Evolutionary conservation across 176 grass and related monocot genomes (phyloP).

Genomic region (Aegilops sharonensis): DNA sequence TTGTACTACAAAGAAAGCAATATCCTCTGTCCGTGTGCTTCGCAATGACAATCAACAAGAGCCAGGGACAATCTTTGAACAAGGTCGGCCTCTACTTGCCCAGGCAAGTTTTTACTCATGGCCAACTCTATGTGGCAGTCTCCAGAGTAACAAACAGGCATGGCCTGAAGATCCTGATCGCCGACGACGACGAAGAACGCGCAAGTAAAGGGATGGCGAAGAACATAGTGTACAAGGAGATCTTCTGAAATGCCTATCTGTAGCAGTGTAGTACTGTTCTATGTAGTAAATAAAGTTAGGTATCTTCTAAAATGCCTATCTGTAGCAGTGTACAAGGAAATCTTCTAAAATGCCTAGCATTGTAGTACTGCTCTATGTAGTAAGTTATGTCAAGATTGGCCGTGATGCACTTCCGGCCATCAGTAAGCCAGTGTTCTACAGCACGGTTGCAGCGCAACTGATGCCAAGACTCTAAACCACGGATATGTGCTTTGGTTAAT

Average conservation of each 20-base stretch:
- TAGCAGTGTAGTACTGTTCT: not conserved
- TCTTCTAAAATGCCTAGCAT: not conserved
- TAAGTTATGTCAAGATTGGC: not conserved
- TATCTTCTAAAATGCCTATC: not conserved
- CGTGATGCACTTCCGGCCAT: not conserved
- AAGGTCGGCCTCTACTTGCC: conserved; percentile 23
- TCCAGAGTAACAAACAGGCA: conserved; percentile 16
- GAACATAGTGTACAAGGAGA: conserved; percentile 20
- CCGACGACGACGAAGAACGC: not conserved
- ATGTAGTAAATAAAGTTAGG: no score
- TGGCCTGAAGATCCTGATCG: conserved; percentile 6
- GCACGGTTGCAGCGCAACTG: not conserved
- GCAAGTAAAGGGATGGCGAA: conserved; percentile 2
- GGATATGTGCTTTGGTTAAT: not conserved
- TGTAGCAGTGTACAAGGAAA: not conserved
- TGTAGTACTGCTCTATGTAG: not conserved
- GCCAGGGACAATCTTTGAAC: conserved; percentile 12
- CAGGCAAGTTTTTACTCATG: conserved; percentile 1
- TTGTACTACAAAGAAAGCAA: not conserved
- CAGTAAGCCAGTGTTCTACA: not conserved
- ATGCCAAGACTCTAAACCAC: not conserved
- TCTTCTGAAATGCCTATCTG: not conserved
- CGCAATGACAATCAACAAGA: conserved; percentile 18
- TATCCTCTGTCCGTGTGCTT: conserved; percentile 9
- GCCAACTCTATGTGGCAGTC: conserved; percentile 11